Base-by-base conservation (phyloP, 1,284 basidiomycete species). In the Athelia psychrophila region DNA sequence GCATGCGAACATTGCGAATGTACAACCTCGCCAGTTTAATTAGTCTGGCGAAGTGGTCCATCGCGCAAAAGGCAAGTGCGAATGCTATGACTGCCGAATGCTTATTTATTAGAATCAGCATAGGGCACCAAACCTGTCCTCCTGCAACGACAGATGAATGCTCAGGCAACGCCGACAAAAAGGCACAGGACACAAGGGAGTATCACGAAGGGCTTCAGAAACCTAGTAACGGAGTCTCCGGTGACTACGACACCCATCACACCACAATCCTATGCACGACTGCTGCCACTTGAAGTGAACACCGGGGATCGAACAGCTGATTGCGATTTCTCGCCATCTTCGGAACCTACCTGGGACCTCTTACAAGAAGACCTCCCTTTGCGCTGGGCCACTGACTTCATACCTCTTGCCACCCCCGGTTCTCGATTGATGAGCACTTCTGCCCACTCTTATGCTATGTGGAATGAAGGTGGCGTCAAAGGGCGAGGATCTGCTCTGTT, bases 321-420 rank as follows among this genome's bases (percentile, higher is more conserved):
- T 15, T 50, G 44, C 44, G 51, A 51, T 23, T 71, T 60, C 20
- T 61, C 66, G 2, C 64, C 69, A 1, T 69, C 77, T 2, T 66
- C 70, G 33, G 83, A 84, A 35, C 76, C 79, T 3, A 65, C 69
- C 10, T 91, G 88, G 88, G 88, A 91, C 63, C 60, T 90, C 16
- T 6, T 30, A 30, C 73, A 91, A 2, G 87, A 91, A 13, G 88
- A 91, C 52, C 67, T 88, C 15, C 86, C 88, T 9, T 58, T 91
- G 47, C 79, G 86, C 35, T 92, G 89, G 89, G 87, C 88, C 16
- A 86, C 85, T 0, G 89, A 92, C 64, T 91, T 81, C 61, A 86
- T 89, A 3, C 83, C 88, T 0, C 76, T 92, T 24, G 87, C 87
- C 3, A 69, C 76, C 3, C 65, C 77, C 23, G 81, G 84, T 2